Conservation (phyloP, 2,329 filamentous ascomycete genomes). For the Hypocreales sp. region DNA sequence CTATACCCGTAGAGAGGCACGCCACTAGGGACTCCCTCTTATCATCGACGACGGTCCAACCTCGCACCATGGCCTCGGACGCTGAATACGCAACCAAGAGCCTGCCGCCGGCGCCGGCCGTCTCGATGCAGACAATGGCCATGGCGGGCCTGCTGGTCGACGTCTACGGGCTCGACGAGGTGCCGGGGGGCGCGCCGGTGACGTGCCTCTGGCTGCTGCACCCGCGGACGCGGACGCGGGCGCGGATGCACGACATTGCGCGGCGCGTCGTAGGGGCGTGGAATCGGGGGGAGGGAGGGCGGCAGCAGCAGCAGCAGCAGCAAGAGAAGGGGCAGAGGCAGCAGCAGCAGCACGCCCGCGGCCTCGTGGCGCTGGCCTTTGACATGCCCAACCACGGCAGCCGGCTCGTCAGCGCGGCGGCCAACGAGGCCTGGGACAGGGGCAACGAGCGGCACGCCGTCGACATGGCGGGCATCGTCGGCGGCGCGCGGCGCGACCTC, state of each 20-base stretch:
- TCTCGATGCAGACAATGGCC: conserved; percentile 51
- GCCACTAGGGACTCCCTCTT: too few relatives aligned
- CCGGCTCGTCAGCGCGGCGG: conserved; percentile 46
- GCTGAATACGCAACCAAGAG: conserved; percentile 16
- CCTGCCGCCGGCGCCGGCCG: conserved; percentile 22
- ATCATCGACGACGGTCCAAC: too few relatives aligned
- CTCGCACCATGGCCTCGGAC: too few relatives aligned
- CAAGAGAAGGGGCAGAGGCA: conserved; percentile 6
- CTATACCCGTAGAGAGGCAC: too few relatives aligned
- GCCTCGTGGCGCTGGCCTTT: conserved; percentile 69
- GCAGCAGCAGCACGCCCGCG: conserved; percentile 17
- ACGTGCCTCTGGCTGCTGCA: conserved; percentile 88
- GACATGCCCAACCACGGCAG: conserved; percentile 89
- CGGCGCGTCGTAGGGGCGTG: conserved; percentile 52
- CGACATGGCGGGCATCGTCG: conserved; percentile 77
- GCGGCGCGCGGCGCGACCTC: conserved; percentile 60
- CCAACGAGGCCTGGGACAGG: conserved; percentile 65
- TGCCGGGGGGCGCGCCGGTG: conserved; percentile 39
- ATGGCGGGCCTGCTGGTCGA: conserved; percentile 69
- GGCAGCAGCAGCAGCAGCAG: too few relatives aligned
- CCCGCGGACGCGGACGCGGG: conserved; percentile 54
- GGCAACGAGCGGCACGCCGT: conserved; percentile 73
- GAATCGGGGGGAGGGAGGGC: too few relatives aligned
- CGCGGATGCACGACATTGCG: conserved; percentile 63
- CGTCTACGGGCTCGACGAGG: conserved; percentile 66